Evolutionary conservation across 2,329 filamentous ascomycete genomes (phyloP).

Genomic region (Sphaerostilbella broomeana): DNA sequence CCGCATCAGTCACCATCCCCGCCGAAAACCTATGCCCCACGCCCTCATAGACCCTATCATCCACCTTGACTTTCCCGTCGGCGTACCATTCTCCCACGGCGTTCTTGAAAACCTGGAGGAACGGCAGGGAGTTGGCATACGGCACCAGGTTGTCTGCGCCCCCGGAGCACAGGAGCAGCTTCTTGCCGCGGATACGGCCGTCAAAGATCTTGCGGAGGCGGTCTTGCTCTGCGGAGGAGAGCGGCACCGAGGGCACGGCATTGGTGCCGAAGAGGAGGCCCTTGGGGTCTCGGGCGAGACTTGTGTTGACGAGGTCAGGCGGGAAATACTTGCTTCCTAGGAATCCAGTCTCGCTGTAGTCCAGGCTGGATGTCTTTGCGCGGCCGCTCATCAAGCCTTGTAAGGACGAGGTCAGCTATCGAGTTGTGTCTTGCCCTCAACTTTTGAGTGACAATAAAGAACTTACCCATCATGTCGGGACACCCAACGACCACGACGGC

Average conservation of each 20-base stretch:
- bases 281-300: constrained; percentile 66
- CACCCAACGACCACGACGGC: constrained; percentile 80
- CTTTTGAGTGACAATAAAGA: background rate
- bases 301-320: constrained; percentile 53
- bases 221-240: constrained; percentile 33
- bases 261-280: constrained; percentile 59
- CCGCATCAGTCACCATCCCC: constrained; percentile 60
- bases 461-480: constrained; percentile 70
- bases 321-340: constrained; percentile 77
- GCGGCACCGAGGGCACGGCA: constrained; percentile 26
- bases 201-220: constrained; percentile 42
- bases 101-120: constrained; percentile 55
- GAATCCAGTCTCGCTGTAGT: constrained; percentile 55
- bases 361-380: constrained; percentile 56
- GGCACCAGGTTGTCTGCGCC: constrained; percentile 67
- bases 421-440: background rate
- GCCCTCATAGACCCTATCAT: constrained; percentile 61
- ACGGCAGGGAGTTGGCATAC: constrained; percentile 52
- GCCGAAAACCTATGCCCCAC: constrained; percentile 63
- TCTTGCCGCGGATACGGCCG: constrained; percentile 51
- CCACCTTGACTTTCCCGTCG: constrained; percentile 50
- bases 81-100: constrained; percentile 47
- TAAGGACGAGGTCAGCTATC: background rate
- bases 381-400: constrained; percentile 67
- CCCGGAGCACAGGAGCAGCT: constrained; percentile 58